Evolutionary conservation across 225 moss, liverwort and hornwort species (phyloP), one percentile per base, ranked within the genome.

Genomic region (Thuidium tamariscinum): DNA sequence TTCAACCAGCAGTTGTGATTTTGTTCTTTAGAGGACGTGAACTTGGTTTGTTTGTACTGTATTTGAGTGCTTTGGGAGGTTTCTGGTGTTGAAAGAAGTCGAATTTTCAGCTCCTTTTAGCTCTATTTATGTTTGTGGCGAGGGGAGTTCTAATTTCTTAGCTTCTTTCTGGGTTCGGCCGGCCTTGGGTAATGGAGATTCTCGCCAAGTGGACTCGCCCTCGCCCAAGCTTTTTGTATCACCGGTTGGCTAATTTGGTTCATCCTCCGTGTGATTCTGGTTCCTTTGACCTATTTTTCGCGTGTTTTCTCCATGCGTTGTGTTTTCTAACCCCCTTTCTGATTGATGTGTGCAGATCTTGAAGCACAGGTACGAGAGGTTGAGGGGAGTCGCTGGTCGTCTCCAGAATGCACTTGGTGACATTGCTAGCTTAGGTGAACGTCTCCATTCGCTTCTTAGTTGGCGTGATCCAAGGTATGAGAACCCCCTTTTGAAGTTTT

Each of bases 381-480:
- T 98, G 65, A 92, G 97, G 75, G 94, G 95, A 36, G 96, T 98
- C 36, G 95, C 97, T 4, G 95, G 97, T 51, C 95, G 96, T 82
- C 93, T 96, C 55, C 96, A 98, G 49, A 96, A 91, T 52, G 93
- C 93, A 26, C 92, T 98, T 42, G 98, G 98, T 60, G 92, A 90
- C 65, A 93, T 96, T 49, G 98, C 98, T 11, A 98, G 96, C 62
- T 81, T 95, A 70, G 98, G 96, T 29, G 96, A 98, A 89, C 83
- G 93, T 29, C 92, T 98, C 26, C 93, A 98, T 86, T 86, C 96
- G 17, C 96, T 98, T 48, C 89, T 98, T 16, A 98, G 92, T 85
- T 98, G 97, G 97, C 94, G 97, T 86, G 97, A 97, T 85, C 97
- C 97, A 7, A 95, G 92, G 96, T 94, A 82, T 11, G 23, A 54